Base-by-base conservation (phyloP, 352 stramenopile genomes). In the Elongisporangium anandrum region DNA sequence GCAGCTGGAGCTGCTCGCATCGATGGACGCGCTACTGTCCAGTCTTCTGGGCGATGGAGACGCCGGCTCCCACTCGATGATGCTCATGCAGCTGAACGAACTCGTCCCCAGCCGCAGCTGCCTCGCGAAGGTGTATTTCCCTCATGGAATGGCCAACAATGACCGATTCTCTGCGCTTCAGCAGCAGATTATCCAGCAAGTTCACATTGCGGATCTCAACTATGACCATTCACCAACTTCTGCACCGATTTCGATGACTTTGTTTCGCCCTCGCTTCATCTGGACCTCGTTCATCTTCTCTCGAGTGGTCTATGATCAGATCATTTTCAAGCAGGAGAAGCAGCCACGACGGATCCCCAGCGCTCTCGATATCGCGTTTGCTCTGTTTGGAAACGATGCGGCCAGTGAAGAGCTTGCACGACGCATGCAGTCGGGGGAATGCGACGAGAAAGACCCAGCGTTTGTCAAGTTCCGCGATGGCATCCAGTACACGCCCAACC, bases 221-320 rank as follows among this genome's bases (percentile, higher is more conserved):
- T 61, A 53, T 7, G 61, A 55, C 5, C 60, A 66, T n/a, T 16
- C 59, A 8, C 29, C 29, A 5, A 6, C 16, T 7, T 23, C 49
- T 15, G 26, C 47, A 13, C 57, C 47, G 0, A 38, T 54, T 23
- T 66, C 57, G 6, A 66, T 72, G 39, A 57, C 65, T 0, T 22
- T 68, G 10, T 50, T 72, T 4, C 56, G 61, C 13, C 65, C 66
- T 24, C 61, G 61, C 1, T 69, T 72, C 13, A 39, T 64, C 13
- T 72, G 65, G 61, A 72, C 61, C 34, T 57, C 65, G 21, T 72
- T 72, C 26, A 57, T 72, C 10, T 65, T 68, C 48, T 61, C 61
- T 7, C 54, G 65, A 12, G 24, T 72, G 19, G 61, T 72, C 1
- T 65, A 58, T 21, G 65, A 72, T 19, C 65, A 66, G 22, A 57